Evolutionary conservation across 106 monocot species (phyloP), one percentile per base, ranked within the genome.

Genomic region (Acorus calamus): DNA sequence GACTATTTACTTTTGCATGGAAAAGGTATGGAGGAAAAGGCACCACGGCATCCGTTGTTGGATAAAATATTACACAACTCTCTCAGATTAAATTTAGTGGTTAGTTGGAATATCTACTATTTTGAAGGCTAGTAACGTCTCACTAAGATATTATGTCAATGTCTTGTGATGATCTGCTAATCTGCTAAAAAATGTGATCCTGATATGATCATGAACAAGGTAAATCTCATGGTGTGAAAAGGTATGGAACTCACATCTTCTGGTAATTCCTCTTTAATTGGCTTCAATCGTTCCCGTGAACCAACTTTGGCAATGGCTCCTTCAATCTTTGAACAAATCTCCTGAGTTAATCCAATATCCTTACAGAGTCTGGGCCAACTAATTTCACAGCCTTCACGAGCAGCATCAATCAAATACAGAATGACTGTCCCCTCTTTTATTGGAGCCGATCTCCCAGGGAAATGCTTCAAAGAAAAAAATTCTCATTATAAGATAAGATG

Each of bases 221-320:
- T 7, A 50, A 4, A 14, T 42, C 11, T 41, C 11, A 69, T 59
- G 49, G 49, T 45, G 54, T 7, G 2, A 70, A 57, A 60, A 50
- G 4, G 9, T 52, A n/a, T 47, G 4, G 43, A 49, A 69, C 79
- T 84, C 50, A 98, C 91, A 74, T 53, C 77, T 61, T 88, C 96
- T 46, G 91, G 87, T 13, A 98, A 73, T 68, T 83, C 83, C 59
- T 98, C 96, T 71, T 98, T 98, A 64, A 98, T 98, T 59, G 88
- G 91, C 70, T 91, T 98, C 66, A 98, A 61, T 13, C 72, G 67
- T 3, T 91, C 91, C 8, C 53, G 76, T 50, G 92, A 82, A 56
- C 96, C 91, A 71, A 87, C 63, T 48, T 79, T 87, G 55, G 74
- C 14, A 45, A 91, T 69, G 2, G 87, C 91, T 52, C 3, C 28